Evolutionary conservation across 2,329 filamentous ascomycete genomes (phyloP), one percentile per base, ranked within the genome.

Genomic region (Colletotrichum plurivorum): DNA sequence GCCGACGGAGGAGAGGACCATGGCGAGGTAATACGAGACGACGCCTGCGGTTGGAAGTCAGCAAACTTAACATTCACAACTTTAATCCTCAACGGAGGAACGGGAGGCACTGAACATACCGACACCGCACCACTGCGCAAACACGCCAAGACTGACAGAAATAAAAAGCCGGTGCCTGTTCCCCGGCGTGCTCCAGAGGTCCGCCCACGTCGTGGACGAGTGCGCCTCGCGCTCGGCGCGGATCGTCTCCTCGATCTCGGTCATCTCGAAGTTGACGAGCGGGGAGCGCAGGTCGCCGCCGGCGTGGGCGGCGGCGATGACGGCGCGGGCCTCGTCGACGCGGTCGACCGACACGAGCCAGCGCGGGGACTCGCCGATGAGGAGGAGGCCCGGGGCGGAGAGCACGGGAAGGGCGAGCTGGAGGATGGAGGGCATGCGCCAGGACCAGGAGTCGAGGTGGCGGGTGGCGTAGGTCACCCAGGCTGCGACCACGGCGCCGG

Each of bases 21-120:
- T 73, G 41, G 74, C 72, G 53, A 83, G 75, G 57, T 82, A 83
- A 71, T 82, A 83, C 1, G 75, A 78, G n/a, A 83, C 75, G 1
- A 83, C 68, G 1, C 77, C 81, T 70, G 16, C 20, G 5, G 6
- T 2, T 12, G n/a, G 10, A 49, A 1, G 13, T 31, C 10, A 25
- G 49, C 22, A 22, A n/a, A 31, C 7, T 9, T n/a, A 10, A 10
- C 10, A 16, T 10, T 13, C 20, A 25, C 8, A 8, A 27, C 12
- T 16, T 7, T n/a, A 7, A 2, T 20, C 45, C 16, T 6, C 3
- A n/a, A n/a, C 15, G 9, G 16, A 6, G 45, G 9, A 10, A 48
- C n/a, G 45, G n/a, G 16, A n/a, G 15, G 16, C 12, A 2, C 82
- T 86, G 73, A 89, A 85, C 55, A 90, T 83, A 67, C 84, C 87